Evolutionary conservation across 108 stramenopile genomes (phyloP), one percentile per base, ranked within the genome.

Genomic region (Pseudonitzschia multiseries): DNA sequence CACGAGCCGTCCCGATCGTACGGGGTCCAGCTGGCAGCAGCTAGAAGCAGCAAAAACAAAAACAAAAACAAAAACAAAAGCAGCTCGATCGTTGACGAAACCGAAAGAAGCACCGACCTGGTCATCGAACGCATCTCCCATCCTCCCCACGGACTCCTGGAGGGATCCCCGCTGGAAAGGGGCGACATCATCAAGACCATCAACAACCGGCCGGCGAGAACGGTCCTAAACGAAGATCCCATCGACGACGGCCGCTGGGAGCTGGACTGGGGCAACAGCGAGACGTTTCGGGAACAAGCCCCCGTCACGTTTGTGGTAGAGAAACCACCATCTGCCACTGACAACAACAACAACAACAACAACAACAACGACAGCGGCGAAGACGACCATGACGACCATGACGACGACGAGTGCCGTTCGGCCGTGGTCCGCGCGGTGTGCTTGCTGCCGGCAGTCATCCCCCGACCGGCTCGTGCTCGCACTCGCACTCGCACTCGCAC

Each of bases 261-360:
- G 15, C 21, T 15, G 17, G 27, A 27, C 27, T 31, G 24, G 2
- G 17, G 21, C 15, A 22, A 14, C 26, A 59, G 57, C 29, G 26
- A 17, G 14, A 18, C 57, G 8, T 59, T 59, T 31, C 57, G 27
- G 26, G 29, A 59, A 0, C 22, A 24, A 26, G 24, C 21, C 15
- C 27, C 57, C 17, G 57, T 59, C 17, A 59, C 57, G 26, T 59
- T 59, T 31, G 28, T 59, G 10, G 8, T 59, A 8, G 57, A 59
- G 29, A 59, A 59, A 12, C 21, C 15, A 59, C 2, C 29, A 27
- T n/a, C 15, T 26, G 2, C 15, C 17, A 24, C 8, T 27, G 9
- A 2, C 57, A 59, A 59, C 57, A 59, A 28, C 0, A 59, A 14
- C 26, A 28, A 41, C 28, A 27, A 27, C 26, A 59, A 59, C 57